Percentiles rank a stretch among this genome's conserved stretches.
These are phyloP conservation scores for Colletotrichum sansevieriae DNA, from an alignment of 2,329 filamentous ascomycete genomes.

Conservation along the genomic window DNA sequence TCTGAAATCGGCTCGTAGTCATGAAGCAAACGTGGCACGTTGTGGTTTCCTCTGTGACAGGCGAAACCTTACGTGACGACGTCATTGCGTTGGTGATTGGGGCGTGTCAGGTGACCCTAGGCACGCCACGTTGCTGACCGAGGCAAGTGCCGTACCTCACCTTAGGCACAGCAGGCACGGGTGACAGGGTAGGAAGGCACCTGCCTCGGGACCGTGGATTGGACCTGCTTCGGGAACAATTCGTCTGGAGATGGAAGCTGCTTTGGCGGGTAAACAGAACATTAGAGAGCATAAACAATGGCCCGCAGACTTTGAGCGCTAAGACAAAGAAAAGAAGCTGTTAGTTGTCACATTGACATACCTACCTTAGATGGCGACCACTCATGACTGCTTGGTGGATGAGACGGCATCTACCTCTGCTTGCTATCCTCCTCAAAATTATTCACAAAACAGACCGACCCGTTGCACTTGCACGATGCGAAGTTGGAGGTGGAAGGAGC, in stretches of 20 bases:
- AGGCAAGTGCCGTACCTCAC: constrained; percentile 6
- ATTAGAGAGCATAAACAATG: constrained; percentile 9
- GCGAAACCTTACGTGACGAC: constrained; percentile 40
- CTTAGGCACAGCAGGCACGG: background rate
- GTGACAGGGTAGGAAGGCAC: background rate
- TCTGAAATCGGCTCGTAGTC: constrained; percentile 36
- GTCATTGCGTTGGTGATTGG: constrained; percentile 38
- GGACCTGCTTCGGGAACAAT: constrained; percentile 4
- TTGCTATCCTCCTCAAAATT: constrained; percentile 11
- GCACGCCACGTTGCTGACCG: background rate
- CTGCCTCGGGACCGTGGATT: constrained; percentile 1
- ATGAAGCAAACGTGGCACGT: constrained; percentile 41
- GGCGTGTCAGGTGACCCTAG: constrained; percentile 38
- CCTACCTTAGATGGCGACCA: background rate
- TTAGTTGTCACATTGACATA: background rate
- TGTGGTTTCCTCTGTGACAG: constrained; percentile 38
- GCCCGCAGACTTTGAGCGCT: background rate
- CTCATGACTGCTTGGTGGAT: constrained; percentile 2
- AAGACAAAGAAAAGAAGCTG: constrained; percentile 13
- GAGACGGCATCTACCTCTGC: background rate
- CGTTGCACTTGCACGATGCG: constrained; percentile 2
- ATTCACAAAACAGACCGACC: constrained; percentile 18
- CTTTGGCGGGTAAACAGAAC: constrained; percentile 20
- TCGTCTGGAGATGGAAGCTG: constrained; percentile 1
- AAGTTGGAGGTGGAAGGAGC: constrained; percentile 10